Conservation (phyloP, 306 rosid genomes). For the Citrullus mucosospermus region DNA sequence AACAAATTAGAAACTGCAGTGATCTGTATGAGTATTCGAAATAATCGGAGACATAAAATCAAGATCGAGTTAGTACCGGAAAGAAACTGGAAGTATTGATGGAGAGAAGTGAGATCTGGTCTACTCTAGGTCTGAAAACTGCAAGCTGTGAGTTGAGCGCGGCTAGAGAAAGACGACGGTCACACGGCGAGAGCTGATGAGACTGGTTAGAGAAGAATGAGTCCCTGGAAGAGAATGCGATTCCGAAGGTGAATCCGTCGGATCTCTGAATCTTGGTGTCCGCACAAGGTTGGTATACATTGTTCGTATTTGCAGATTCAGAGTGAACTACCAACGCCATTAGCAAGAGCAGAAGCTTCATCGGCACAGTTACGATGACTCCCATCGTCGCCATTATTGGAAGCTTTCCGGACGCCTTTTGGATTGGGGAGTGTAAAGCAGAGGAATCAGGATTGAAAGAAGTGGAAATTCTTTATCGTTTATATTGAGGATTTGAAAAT, state of each 20-base stretch:
- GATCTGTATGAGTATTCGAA: not conserved
- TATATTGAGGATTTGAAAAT: not conserved
- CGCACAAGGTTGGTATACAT: conserved; percentile 42
- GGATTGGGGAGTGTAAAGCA: not conserved
- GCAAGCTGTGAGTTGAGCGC: conserved; percentile 42
- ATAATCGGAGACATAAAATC: not conserved
- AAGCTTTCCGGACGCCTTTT: not conserved
- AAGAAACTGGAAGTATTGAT: conserved; percentile 42
- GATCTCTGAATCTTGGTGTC: conserved; percentile 62
- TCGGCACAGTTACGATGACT: not conserved
- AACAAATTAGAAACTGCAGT: not conserved
- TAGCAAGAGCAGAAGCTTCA: not conserved
- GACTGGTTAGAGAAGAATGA: conserved; percentile 37
- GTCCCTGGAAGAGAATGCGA: conserved; percentile 40
- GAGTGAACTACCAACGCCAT: not conserved
- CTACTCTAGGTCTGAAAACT: conserved; percentile 54
- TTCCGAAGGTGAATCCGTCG: conserved; percentile 60
- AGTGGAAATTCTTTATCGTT: not conserved
- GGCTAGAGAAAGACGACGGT: conserved; percentile 44
- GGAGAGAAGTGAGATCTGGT: conserved; percentile 66
- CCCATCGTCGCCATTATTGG: conserved; percentile 18
- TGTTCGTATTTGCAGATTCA: conserved; percentile 30
- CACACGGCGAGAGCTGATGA: conserved; percentile 68
- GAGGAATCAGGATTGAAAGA: conserved; percentile 1
- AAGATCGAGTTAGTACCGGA: conserved; percentile 23